A percentile compares a stretch with the other conserved stretches of the same genome.
Evolutionary conservation across 768 basidiomycete species (phyloP).

Genomic region (Asterophora parasitica): DNA sequence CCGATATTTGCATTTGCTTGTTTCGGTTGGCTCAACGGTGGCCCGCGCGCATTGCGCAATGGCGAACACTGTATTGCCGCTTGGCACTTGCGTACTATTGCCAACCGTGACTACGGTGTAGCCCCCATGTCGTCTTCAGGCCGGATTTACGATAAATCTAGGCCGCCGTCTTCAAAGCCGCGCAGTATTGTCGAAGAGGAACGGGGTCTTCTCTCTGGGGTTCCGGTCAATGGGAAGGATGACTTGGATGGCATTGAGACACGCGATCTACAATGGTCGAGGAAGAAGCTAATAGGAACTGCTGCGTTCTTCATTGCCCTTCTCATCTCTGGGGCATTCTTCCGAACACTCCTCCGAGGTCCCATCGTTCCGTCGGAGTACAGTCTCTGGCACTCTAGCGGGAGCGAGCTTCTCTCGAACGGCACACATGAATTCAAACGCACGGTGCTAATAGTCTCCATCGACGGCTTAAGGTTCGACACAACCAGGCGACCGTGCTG

Average conservation of each 20-base stretch:
- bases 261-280: slow-evolving; percentile 28
- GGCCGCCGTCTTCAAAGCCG: slow-evolving; percentile 5
- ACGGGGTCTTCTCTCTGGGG: slow-evolving; percentile 32
- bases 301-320: slow-evolving; percentile 37
- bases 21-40: no score
- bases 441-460: slow-evolving; percentile 81
- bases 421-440: slow-evolving; percentile 80
- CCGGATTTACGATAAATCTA: slow-evolving; percentile 5
- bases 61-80: no score
- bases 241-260: slow-evolving; percentile 18
- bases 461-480: slow-evolving; percentile 74
- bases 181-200: slow-evolving; percentile 30
- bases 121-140: slow-evolving; percentile 12
- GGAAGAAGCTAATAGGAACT: slow-evolving; percentile 31
- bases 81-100: no score
- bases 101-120: no score
- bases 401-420: slow-evolving; percentile 53
- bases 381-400: slow-evolving; percentile 29
- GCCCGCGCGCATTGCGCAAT: no score
- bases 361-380: slow-evolving; percentile 20
- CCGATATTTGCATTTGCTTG: no score
- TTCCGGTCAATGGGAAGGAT: slow-evolving; percentile 17
- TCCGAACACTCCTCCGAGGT: slow-evolving; percentile 31
- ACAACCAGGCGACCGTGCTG: not conserved
- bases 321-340: slow-evolving; percentile 37